A percentile compares a stretch with the other conserved stretches of the same genome.
These are phyloP conservation scores for Tothia fuscella DNA, from an alignment of 2,329 filamentous ascomycete genomes.

Conservation along the genomic window DNA sequence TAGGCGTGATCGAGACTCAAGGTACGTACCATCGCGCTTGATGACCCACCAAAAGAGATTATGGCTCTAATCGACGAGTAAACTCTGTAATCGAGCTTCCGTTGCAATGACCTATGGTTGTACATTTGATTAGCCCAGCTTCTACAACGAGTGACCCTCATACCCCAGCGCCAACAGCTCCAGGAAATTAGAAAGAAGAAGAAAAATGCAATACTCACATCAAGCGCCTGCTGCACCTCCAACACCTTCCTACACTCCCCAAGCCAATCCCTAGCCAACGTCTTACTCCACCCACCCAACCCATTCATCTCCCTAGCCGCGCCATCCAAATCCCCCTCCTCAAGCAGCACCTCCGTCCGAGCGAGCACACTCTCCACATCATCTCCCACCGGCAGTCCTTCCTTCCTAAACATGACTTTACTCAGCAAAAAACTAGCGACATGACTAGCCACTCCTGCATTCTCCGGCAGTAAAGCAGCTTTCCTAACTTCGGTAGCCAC, in stretches of 20 bases:
- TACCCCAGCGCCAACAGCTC: too few relatives aligned
- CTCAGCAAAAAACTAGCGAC: conserved; percentile 81
- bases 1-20: too few relatives aligned
- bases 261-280: conserved; percentile 87
- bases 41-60: too few relatives aligned
- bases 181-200: too few relatives aligned
- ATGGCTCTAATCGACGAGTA: conserved; percentile 74
- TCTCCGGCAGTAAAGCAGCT: conserved; percentile 79
- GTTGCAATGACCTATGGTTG: conserved; percentile 64
- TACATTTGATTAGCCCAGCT: neutral
- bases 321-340: conserved; percentile 84
- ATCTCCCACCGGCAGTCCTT: conserved; percentile 62
- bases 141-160: too few relatives aligned
- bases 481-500: conserved; percentile 90
- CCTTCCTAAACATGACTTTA: conserved; percentile 93
- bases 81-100: conserved; percentile 77
- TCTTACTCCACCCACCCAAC: conserved; percentile 88
- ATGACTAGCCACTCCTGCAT: conserved; percentile 89
- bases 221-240: conserved; percentile 90
- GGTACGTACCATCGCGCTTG: too few relatives aligned
- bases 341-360: conserved; percentile 76
- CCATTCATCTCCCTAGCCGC: conserved; percentile 93
- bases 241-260: conserved; percentile 80
- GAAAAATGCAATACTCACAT: conserved; percentile 50
- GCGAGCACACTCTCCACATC: conserved; percentile 92